Evolutionary conservation across 2,329 filamentous ascomycete genomes (phyloP).

Genomic region (Diaporthe sp.): DNA sequence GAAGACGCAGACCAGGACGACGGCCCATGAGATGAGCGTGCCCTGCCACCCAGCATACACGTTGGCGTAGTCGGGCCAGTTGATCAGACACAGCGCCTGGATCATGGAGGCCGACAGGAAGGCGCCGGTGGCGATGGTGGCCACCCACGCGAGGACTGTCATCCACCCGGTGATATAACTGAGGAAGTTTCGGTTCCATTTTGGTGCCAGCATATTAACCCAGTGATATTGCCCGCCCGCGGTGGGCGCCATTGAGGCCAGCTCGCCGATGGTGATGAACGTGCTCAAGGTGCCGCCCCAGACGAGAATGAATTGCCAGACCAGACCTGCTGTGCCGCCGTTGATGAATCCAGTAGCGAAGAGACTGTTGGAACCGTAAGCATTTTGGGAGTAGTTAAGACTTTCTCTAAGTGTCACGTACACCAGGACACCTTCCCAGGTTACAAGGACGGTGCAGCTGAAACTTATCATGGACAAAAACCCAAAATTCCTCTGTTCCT

Average conservation of each 20-base stretch:
- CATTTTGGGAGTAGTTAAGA: background rate
- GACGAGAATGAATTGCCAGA: slow-evolving; percentile 58
- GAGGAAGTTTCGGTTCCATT: slow-evolving; percentile 42
- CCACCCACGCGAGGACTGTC: slow-evolving; percentile 44
- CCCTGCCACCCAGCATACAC: slow-evolving; percentile 41
- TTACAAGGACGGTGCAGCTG: slow-evolving; percentile 21
- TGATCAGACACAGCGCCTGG: slow-evolving; percentile 42
- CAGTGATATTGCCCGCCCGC: slow-evolving; percentile 68
- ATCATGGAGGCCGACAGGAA: slow-evolving; percentile 41
- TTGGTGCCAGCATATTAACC: slow-evolving; percentile 45
- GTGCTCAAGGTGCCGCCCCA: slow-evolving; percentile 54
- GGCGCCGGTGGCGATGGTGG: slow-evolving; percentile 39
- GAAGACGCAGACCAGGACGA: slow-evolving; percentile 38
- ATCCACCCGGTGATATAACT: slow-evolving; percentile 46
- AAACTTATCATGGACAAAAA: slow-evolving; percentile 19
- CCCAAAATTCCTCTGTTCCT: slow-evolving; percentile 13
- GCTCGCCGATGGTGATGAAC: slow-evolving; percentile 60
- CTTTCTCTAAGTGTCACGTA: background rate
- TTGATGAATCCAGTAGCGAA: slow-evolving; percentile 49
- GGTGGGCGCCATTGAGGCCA: slow-evolving; percentile 67
- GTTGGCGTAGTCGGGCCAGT: slow-evolving; percentile 39
- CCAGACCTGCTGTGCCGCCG: slow-evolving; percentile 59
- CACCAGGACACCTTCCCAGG: slow-evolving; percentile 40
- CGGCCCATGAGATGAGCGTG: slow-evolving; percentile 43
- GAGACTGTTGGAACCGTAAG: background rate